phyloP scores from a whole-genome alignment of 768 basidiomycete species.

The Podaxis sp. region DNA sequence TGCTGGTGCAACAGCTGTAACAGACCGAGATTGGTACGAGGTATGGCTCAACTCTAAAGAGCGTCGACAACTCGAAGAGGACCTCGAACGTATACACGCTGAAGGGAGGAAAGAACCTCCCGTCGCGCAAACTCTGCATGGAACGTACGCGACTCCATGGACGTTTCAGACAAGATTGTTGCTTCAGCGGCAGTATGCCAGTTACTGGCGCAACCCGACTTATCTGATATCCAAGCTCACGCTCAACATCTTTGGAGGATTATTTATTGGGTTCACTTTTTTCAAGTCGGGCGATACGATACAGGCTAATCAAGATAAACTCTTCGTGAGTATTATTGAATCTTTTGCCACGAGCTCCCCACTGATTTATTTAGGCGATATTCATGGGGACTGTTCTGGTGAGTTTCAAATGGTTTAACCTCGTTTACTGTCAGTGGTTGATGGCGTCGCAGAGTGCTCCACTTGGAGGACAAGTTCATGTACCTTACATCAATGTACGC shows the following conservation, averaged over 20 bases:
- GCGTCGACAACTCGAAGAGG: conserved; percentile 24
- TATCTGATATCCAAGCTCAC: conserved; percentile 57
- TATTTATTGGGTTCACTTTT: conserved; percentile 64
- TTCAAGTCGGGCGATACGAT: conserved; percentile 50
- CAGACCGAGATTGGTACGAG: conserved; percentile 51
- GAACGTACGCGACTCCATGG: conserved; percentile 53
- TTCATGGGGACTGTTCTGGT: conserved; percentile 52
- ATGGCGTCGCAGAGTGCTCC: conserved; percentile 33
- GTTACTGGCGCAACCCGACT: conserved; percentile 56
- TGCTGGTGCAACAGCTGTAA: conserved; percentile 60
- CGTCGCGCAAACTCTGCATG: conserved; percentile 30
- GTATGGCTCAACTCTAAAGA: conserved; percentile 40
- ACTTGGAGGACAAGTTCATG: conserved; percentile 59
- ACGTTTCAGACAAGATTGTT: conserved; percentile 39
- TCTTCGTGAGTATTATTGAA: conserved; percentile 44
- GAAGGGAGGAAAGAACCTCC: conserved; percentile 44
- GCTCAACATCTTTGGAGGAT: conserved; percentile 48
- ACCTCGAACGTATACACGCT: conserved; percentile 43
- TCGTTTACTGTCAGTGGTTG: background rate
- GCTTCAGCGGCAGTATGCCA: conserved; percentile 36
- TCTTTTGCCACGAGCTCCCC: conserved; percentile 5
- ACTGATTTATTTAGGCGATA: conserved; percentile 33
- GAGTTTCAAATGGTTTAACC: conserved; percentile 15
- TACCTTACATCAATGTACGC: conserved; percentile 47
- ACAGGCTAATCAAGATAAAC: conserved; percentile 59